Percentiles rank a stretch among this genome's conserved stretches.
Evolutionary conservation across 805 yeast species (phyloP).

Genomic region (Spathaspora gorwiae): DNA sequence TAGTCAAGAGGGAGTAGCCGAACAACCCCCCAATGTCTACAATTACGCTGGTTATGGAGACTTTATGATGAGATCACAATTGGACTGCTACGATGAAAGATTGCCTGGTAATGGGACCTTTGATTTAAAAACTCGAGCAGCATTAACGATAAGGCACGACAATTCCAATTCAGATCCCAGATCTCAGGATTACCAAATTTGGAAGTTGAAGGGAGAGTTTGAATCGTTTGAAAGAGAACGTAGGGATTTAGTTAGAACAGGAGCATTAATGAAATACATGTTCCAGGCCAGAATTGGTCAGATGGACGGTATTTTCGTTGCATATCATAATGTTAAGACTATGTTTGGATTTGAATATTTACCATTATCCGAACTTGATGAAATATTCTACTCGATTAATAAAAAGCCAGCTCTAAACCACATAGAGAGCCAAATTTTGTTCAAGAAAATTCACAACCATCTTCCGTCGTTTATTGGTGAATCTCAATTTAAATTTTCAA

Average conservation of each 20-base stretch:
- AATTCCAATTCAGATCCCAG: slow-evolving; percentile 25
- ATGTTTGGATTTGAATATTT: slow-evolving; percentile 90
- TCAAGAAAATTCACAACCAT: slow-evolving; percentile 8
- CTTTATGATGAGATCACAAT: slow-evolving; percentile 82
- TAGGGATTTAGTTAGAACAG: slow-evolving; percentile 66
- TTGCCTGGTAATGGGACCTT: slow-evolving; percentile 90
- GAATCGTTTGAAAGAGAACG: slow-evolving; percentile 84
- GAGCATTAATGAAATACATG: slow-evolving; percentile 74
- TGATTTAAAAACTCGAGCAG: slow-evolving; percentile 90
- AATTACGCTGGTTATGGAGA: slow-evolving; percentile 68
- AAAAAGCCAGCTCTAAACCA: not conserved
- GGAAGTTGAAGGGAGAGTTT: slow-evolving; percentile 54
- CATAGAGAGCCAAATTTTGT: not conserved
- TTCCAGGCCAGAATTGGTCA: slow-evolving; percentile 92
- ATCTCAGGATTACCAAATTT: slow-evolving; percentile 73
- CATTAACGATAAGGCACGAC: slow-evolving; percentile 52
- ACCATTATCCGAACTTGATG: slow-evolving; percentile 69
- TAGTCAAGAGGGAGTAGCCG: slow-evolving; percentile 6
- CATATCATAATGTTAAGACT: slow-evolving; percentile 77
- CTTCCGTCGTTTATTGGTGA: slow-evolving; percentile 53
- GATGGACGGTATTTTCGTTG: slow-evolving; percentile 94
- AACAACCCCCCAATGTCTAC: slow-evolving; percentile 37
- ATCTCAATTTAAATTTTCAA: slow-evolving; percentile 59
- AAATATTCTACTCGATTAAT: slow-evolving; percentile 19
- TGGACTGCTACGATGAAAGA: slow-evolving; percentile 73